Evolutionary conservation across 1,139 yeast species (phyloP).

Genomic region (Pichia cactophila): DNA sequence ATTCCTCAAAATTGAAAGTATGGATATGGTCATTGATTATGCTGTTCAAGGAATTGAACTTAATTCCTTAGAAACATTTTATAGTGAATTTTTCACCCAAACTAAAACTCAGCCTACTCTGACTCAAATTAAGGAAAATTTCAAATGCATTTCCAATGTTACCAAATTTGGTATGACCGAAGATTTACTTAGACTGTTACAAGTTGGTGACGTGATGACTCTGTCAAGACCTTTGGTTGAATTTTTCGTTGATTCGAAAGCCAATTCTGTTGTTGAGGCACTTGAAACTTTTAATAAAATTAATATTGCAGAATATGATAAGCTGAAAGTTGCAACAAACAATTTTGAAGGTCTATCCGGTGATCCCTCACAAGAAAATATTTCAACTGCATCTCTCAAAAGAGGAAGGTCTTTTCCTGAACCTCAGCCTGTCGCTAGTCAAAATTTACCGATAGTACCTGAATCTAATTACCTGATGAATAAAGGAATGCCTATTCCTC

Average conservation of each 20-base stretch:
- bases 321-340: neutral
- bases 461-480: neutral
- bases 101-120: conserved; percentile 16
- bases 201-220: conserved; percentile 71
- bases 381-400: neutral
- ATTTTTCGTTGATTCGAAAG: conserved; percentile 38
- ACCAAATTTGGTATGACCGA: conserved; percentile 58
- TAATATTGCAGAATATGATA: neutral
- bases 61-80: conserved; percentile 25
- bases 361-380: neutral
- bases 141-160: conserved; percentile 34
- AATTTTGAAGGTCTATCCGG: neutral
- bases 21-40: conserved; percentile 45
- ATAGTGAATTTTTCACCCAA: conserved; percentile 8
- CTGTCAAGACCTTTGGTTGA: conserved; percentile 58
- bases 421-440: neutral
- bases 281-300: conserved; percentile 42
- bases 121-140: conserved; percentile 22
- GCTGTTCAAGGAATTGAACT: conserved; percentile 39
- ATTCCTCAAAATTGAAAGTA: conserved; percentile 60
- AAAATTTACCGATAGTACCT: neutral
- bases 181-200: conserved; percentile 59
- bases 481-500: neutral
- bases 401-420: neutral
- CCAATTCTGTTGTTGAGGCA: conserved; percentile 52